Evolutionary conservation across 495 filamentous ascomycete species (phyloP).

Genomic region (Penicillium argentinense): DNA sequence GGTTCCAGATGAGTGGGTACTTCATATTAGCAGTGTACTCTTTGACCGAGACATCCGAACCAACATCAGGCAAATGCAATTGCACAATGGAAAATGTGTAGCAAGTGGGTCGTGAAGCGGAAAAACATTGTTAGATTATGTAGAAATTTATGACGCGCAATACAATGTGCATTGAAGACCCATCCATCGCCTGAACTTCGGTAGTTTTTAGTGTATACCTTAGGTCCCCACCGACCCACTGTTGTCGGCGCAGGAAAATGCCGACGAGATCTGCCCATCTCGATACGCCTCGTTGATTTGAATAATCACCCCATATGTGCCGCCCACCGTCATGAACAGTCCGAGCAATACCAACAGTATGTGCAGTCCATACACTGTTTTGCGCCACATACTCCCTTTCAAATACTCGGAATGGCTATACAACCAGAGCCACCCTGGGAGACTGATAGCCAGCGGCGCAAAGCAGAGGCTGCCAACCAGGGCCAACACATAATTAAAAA

Average conservation of each 20-base stretch:
- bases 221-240: conserved; percentile 17
- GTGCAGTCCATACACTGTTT: conserved; percentile 24
- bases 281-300: conserved; percentile 40
- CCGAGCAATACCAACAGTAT: conserved; percentile 34
- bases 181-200: not conserved
- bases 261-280: conserved; percentile 34
- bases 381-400: conserved; percentile 18
- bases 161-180: no score
- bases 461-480: conserved; percentile 40
- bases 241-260: conserved; percentile 45
- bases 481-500: conserved; percentile 64
- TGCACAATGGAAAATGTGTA: no score
- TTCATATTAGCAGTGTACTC: no score
- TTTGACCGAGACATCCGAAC: no score
- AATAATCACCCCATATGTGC: conserved; percentile 40
- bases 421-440: conserved; percentile 50
- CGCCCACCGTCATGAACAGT: conserved; percentile 38
- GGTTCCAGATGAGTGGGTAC: no score
- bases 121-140: no score
- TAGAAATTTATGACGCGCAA: no score
- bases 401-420: conserved; percentile 40
- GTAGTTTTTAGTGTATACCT: not conserved
- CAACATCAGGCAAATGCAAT: no score
- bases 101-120: no score
- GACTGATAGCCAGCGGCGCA: conserved; percentile 39